Conservation (phyloP, 306 rosid genomes). For the Gillenia trifoliata region DNA sequence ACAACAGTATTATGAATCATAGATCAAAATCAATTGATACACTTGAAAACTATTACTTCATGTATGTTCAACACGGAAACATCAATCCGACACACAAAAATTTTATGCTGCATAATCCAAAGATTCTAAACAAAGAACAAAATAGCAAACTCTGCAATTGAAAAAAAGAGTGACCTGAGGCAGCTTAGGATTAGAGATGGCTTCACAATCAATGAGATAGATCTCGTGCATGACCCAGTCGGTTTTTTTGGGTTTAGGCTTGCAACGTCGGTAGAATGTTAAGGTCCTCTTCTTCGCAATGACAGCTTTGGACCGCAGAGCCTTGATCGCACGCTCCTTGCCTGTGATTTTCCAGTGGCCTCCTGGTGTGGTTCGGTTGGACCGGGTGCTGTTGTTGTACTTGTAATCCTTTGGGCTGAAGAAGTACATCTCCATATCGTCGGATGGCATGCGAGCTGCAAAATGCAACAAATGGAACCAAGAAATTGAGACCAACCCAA, state of each 20-base stretch:
- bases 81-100: neutral
- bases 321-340: slow-evolving; percentile 27
- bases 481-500: neutral
- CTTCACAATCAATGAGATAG: slow-evolving; percentile 6
- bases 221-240: slow-evolving; percentile 65
- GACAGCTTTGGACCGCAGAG: slow-evolving; percentile 7
- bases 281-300: slow-evolving; percentile 57
- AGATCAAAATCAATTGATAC: neutral
- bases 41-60: neutral
- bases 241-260: slow-evolving; percentile 19
- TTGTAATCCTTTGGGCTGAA: slow-evolving; percentile 33
- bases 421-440: slow-evolving; percentile 52
- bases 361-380: slow-evolving; percentile 30
- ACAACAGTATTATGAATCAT: neutral
- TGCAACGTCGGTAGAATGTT: slow-evolving; percentile 36
- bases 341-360: slow-evolving; percentile 68
- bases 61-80: neutral
- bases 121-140: neutral
- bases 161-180: neutral
- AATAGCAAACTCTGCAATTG: neutral
- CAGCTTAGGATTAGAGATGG: neutral
- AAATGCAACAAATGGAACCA: neutral
- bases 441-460: neutral
- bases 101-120: neutral
- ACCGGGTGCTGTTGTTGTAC: slow-evolving; percentile 26